Evolutionary conservation across 371 early-diverging fungal genomes (phyloP), one percentile per base, ranked within the genome.

Genomic region (Ordospora pajunii): DNA sequence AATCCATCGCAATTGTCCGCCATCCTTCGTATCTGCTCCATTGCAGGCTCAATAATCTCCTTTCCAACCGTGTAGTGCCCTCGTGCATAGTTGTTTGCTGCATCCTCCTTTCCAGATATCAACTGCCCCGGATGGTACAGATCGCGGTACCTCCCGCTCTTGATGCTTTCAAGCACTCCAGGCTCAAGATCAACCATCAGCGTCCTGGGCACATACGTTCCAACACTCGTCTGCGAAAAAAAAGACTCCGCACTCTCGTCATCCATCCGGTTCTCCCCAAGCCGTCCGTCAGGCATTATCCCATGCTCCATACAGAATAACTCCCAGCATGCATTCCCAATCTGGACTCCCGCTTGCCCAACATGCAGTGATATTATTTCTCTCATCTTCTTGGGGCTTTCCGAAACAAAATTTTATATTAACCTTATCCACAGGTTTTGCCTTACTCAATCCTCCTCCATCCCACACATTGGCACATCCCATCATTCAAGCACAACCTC

Each of bases 311-410:
- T 37, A 86, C 94, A 93, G 88, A 94, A 95, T 64, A 94, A 89
- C 86, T 97, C 97, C 97, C 97, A 97, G 88, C 96, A 95, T 87
- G 95, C 91, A 89, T 95, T 96, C 89, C 97, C 97, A 84, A 97
- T 96, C 88, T 97, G 97, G 83, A 97, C 92, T 91, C 97, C 97
- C 81, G 96, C 97, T 88, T 97, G 86, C 82, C 92, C 91, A 77
- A 91, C 92, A 90, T 96, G 96, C 86, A 96, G 88, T 68, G 92
- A 92, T 86, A 94, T 92, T 87, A 93, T 90, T 88, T 96, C 96
- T 88, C 96, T 89, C 96, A 95, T 95, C 44, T 77, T 65, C 62
- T 53, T 51, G 67, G 80, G 81, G 62, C 44, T 10, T 25, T 44
- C 54, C 44, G 54, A 48, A 48, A n/a, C 51, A 68, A 68, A 49